Evolutionary conservation across 2,329 filamentous ascomycete species (phyloP).

Genomic region (Fusarium sp.): DNA sequence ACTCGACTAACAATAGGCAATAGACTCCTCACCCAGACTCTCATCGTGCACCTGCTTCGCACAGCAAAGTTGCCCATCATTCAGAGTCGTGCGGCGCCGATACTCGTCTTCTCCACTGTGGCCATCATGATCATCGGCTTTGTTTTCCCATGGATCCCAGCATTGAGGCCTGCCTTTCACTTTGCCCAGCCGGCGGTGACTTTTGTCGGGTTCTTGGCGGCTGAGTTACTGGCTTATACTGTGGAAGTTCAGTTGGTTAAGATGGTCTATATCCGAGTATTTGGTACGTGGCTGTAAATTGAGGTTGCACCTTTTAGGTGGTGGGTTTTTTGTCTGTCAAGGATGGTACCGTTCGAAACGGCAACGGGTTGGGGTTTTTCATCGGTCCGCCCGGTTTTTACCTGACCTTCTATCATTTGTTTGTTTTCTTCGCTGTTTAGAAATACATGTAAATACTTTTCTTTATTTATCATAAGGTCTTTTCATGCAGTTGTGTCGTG

Average conservation of each 20-base stretch:
- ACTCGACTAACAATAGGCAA: neutral
- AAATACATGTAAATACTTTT: no score
- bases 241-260: constrained; percentile 1
- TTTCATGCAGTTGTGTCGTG: no score
- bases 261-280: constrained; percentile 4
- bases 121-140: neutral
- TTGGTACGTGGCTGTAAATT: neutral
- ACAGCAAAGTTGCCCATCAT: neutral
- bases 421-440: no score
- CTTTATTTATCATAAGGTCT: no score
- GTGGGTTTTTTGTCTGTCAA: no score
- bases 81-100: neutral
- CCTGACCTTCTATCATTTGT: no score
- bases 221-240: neutral
- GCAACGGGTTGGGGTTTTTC: no score
- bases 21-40: constrained; percentile 6
- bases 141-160: neutral
- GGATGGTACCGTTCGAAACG: no score
- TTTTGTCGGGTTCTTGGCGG: neutral
- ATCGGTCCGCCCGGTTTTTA: no score
- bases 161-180: neutral
- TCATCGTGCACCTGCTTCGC: neutral
- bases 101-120: neutral
- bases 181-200: constrained; percentile 1
- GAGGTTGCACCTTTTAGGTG: no score